Base-by-base conservation (phyloP, 2,329 filamentous ascomycete genomes). In the Fusarium globosum region DNA sequence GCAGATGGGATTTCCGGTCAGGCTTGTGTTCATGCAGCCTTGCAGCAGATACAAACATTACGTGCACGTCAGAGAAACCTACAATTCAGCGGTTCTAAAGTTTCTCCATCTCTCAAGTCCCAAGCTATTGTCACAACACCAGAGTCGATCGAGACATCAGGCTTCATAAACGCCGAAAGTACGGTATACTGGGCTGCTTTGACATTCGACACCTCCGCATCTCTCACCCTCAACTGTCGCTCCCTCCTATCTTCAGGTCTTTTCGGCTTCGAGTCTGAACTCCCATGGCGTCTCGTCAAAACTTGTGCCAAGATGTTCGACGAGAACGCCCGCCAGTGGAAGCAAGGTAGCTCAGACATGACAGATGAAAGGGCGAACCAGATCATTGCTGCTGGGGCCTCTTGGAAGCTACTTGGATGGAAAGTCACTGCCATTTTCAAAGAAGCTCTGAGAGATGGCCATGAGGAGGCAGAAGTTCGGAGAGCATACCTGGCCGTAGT, bases 181-280 rank as follows among this genome's bases (percentile, higher is more conserved):
- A 82, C 79, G 16, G 81, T 80, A 1, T 84, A 84, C 63, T 85
- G 83, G 83, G 81, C 81, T 1, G 83, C 83, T 6, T 61, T 85
- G 13, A 83, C 81, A 0, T 85, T 84, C 36, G 83, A 85, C 42
- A 85, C 83, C 0, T 84, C 82, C 0, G 81, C 80, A 1, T 84
- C 83, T 2, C 61, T 85, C 8, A 84, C 82, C 1, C 76, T 84
- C n/a, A 84, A 84, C 35, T 82, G 80, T 13, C 78, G 82, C 13
- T 80, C 83, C 0, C 66, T 83, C 3, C 78, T 85, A 7, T 83
- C 82, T 1, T 83, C 83, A 2, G 83, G 83, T 0, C 69, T 85
- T 0, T 80, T 80, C 41, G 79, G 80, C 1, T 81, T 80, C 23
- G 78, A 80, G 13, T 74, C 73, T 0, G 80, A 81, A 55, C 58